Evolutionary conservation across 495 filamentous ascomycete genomes (phyloP), one percentile per base, ranked within the genome.

Genomic region (Trichodelitschia bisporula): DNA sequence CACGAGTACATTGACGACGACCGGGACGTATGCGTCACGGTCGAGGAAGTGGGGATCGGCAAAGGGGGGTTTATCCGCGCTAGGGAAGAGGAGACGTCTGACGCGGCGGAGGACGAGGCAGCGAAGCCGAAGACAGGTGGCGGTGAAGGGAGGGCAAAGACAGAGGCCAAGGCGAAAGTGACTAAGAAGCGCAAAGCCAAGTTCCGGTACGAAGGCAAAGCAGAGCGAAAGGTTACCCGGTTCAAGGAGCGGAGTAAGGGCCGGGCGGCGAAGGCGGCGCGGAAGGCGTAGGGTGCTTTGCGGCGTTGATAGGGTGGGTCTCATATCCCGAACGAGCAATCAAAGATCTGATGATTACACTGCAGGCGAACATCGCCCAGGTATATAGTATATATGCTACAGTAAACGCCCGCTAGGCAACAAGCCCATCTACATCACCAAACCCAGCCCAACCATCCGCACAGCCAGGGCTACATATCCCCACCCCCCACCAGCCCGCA

Each of bases 1-100:
- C 83, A 84, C 32, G 82, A 92, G 50, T 97, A 91, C 52, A 64
- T 92, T 35, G 86, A 97, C 51, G 86, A 95, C 49, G 84, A 92
- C 43, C 75, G 73, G 48, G 89, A 77, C 44, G 91, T 84, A 12
- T 89, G 76, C 2, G 86, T 97, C 18, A 92, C 78, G 0, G 66
- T 97, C 0, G 80, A 92, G 47, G 72, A 73, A n/a, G 79, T 97
- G 45, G 74, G 72, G 41, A 56, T 84, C 4, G 68, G 76, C 2
- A 69, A 65, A 31, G 68, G 77, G 35, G 76, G 72, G 4, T 44
- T 83, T 10, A 65, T 40, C 15, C 29, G 29, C 10, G 12, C 9
- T 16, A 9, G 29, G 21, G 4, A 34, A 35, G 20, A 29, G 4
- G 12, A 32, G 33, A 45, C 10, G 28, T 1, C 19, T 2, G 29